Conservation (phyloP, 2,329 filamentous ascomycete genomes). For the Lasiodiplodia citricola region DNA sequence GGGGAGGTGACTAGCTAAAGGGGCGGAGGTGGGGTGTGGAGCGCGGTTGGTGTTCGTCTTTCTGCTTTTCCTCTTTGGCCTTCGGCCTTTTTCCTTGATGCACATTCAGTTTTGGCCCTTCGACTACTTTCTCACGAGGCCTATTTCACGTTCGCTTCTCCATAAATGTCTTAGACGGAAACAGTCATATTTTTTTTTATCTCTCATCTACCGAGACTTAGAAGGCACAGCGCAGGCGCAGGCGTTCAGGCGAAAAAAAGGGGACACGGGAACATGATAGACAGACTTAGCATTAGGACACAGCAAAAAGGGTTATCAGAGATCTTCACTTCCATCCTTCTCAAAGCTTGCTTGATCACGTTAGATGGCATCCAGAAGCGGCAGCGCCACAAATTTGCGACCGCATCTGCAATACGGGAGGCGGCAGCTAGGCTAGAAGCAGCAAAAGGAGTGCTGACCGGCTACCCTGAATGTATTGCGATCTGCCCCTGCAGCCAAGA, state of each 20-base stretch:
- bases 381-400: slow-evolving; percentile 16
- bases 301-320: slow-evolving; percentile 12
- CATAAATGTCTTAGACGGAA: neutral
- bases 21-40: neutral
- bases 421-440: neutral
- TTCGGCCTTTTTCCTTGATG: neutral
- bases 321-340: neutral
- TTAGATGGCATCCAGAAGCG: neutral
- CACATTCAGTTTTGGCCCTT: neutral
- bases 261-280: neutral
- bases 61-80: neutral
- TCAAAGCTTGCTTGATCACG: neutral
- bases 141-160: slow-evolving; percentile 12
- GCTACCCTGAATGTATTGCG: neutral
- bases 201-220: neutral
- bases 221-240: neutral
- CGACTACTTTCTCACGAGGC: neutral
- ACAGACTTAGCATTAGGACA: neutral
- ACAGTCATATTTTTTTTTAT: neutral
- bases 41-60: neutral
- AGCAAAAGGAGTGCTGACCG: neutral
- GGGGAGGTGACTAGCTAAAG: neutral
- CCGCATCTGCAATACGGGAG: neutral
- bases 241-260: slow-evolving; percentile 1
- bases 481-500: neutral